These are phyloP conservation scores for Fraxinus baroniana DNA, from an alignment of 305 asterid species.

Conservation along the genomic window DNA sequence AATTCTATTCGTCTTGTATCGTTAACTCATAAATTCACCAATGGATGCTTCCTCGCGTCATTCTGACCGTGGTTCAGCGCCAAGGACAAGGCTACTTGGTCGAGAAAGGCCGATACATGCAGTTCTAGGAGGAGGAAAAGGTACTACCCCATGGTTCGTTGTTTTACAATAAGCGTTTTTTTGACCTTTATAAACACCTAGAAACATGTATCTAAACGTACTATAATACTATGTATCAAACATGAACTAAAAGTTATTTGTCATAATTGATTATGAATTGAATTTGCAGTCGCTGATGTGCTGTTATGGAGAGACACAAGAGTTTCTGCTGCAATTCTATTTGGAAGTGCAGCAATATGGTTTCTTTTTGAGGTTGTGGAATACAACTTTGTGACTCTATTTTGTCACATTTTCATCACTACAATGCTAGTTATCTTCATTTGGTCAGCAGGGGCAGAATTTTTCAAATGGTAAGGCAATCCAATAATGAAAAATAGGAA, in stretches of 20 bases:
- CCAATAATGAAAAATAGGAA: background rate
- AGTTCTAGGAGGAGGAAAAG: constrained; percentile 57
- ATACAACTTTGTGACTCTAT: constrained; percentile 46
- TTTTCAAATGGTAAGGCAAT: constrained; percentile 37
- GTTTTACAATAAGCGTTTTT: background rate
- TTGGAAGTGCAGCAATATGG: constrained; percentile 50
- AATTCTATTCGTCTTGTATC: background rate
- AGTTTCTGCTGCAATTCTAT: constrained; percentile 43
- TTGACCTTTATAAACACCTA: background rate
- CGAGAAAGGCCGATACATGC: constrained; percentile 45
- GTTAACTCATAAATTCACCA: background rate
- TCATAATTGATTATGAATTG: background rate
- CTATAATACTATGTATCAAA: background rate
- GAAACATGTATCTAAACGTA: background rate
- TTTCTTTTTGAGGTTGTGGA: constrained; percentile 52
- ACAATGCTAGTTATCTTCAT: constrained; percentile 49
- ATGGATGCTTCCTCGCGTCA: constrained; percentile 18
- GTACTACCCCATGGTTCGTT: constrained; percentile 16
- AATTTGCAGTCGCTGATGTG: constrained; percentile 48
- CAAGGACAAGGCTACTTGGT: constrained; percentile 36
- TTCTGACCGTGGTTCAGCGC: constrained; percentile 20
- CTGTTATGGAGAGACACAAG: constrained; percentile 50
- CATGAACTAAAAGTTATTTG: background rate
- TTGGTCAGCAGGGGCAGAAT: constrained; percentile 42
- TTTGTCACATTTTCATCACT: constrained; percentile 52